Conservation (phyloP, 805 yeast species). For the Candida ponderosae region DNA sequence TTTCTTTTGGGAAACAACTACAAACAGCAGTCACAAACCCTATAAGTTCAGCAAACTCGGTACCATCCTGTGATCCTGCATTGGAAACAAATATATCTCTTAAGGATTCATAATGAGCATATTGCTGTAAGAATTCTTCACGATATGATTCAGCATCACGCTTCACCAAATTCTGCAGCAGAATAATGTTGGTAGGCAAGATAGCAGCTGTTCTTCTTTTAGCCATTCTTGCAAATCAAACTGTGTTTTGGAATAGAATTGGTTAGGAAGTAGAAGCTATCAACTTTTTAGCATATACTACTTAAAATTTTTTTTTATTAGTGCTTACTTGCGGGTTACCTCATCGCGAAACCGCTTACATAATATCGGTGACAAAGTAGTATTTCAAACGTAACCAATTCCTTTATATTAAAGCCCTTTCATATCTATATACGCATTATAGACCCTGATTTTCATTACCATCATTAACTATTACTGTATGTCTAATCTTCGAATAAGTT, state of each 20-base stretch:
- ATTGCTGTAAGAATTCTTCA: constrained; percentile 91
- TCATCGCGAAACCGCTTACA: not conserved
- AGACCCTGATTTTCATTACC: too few species aligned
- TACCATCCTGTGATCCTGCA: constrained; percentile 43
- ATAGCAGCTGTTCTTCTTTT: constrained; percentile 88
- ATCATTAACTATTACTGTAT: not conserved
- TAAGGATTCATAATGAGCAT: constrained; percentile 84
- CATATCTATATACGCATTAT: too few species aligned
- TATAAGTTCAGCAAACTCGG: constrained; percentile 63
- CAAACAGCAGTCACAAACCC: constrained; percentile 93
- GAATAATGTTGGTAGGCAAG: constrained; percentile 84
- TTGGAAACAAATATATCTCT: constrained; percentile 79
- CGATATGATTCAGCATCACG: constrained; percentile 91
- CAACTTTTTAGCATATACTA: too few species aligned
- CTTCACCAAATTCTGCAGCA: constrained; percentile 85
- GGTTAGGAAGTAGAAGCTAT: too few species aligned
- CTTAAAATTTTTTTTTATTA: too few species aligned
- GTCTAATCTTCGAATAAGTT: constrained; percentile 28
- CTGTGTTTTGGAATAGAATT: not conserved
- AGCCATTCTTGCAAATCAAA: constrained; percentile 48
- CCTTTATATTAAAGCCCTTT: too few species aligned
- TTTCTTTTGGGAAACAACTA: constrained; percentile 81
- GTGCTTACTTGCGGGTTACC: not conserved
- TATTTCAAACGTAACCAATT: too few species aligned
- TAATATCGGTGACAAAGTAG: too few species aligned